phyloP scores from a whole-genome alignment of 192 early-diverging fungal species.

The Entomortierella lignicola region DNA sequence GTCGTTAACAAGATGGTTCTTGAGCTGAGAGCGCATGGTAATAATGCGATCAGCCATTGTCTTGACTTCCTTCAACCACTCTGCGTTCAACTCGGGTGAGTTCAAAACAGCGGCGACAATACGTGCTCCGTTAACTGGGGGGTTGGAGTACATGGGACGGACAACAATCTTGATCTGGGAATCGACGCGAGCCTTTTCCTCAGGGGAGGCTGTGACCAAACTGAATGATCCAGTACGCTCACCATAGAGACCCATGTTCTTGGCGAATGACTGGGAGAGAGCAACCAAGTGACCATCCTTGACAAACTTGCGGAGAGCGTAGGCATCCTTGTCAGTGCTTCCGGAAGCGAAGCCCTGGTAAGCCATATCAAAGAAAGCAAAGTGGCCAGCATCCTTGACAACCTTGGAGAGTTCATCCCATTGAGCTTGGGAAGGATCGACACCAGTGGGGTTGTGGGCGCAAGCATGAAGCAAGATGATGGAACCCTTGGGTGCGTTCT shows the following conservation, averaged over 20 bases:
- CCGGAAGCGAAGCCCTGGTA: conserved; percentile 99
- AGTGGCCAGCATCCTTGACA: conserved; percentile 82
- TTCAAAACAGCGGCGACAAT: conserved; percentile 91
- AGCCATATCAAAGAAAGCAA: conserved; percentile 99
- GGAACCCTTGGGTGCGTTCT: conserved; percentile 87
- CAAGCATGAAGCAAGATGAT: conserved; percentile 97
- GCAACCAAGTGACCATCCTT: conserved; percentile 78
- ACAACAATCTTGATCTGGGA: conserved; percentile 97
- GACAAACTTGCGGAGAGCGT: conserved; percentile 95
- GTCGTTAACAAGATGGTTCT: conserved; percentile 83
- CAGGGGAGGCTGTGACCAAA: conserved; percentile 76
- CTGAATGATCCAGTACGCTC: conserved; percentile 96
- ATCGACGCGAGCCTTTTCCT: conserved; percentile 85
- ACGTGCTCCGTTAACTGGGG: conserved; percentile 94
- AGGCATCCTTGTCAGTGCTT: conserved; percentile 87
- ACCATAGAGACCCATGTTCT: conserved; percentile 99
- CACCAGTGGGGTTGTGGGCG: conserved; percentile 99
- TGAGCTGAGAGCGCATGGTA: conserved; percentile 85
- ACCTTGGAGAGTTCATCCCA: conserved; percentile 90
- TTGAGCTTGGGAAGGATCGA: conserved; percentile 93
- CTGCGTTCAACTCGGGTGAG: conserved; percentile 73
- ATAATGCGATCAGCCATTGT: conserved; percentile 98
- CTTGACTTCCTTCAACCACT: conserved; percentile 95
- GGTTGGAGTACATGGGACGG: conserved; percentile 98
- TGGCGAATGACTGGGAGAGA: conserved; percentile 96